Base-by-base conservation (phyloP, 2,329 filamentous ascomycete genomes). In the Endothia cerciana region DNA sequence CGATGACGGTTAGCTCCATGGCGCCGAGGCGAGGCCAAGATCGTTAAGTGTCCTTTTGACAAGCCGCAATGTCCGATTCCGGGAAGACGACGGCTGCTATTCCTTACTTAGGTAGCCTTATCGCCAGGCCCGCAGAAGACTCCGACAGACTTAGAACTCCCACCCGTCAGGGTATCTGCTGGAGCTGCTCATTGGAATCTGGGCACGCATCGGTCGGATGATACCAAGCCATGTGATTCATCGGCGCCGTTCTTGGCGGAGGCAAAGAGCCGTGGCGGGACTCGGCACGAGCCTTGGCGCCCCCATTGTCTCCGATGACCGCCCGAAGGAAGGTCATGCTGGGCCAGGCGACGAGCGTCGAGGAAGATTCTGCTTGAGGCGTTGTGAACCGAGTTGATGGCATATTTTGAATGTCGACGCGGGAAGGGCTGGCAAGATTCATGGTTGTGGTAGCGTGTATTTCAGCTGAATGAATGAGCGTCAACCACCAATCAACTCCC, bases 1-100 rank as follows among this genome's bases (percentile, higher is more conserved):
- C 60, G 17, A 65, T 65, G 66, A 68, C 63, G 66, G 55, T 47
- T 33, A 63, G 60, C 33, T 55, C 56, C 56, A 60, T 49, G 60
- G 63, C 60, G 66, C 66, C 66, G 55, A 68, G 47, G 66, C 60
- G 13, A 60, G 59, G 66, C 66, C 66, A 68, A 68, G 66, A 28
- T 43, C 33, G 43, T 30, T 19, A 36, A 60, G 22, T 33, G 36
- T 55, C 15, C 22, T 28, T 1, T 63, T 33, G 59, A 60, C 47
- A 45, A 68, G 53, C 41, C 60, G 62, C 63, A 45, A 56, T 45
- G 45, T 25, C 41, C 53, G 41, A 40, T 25, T 47, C 38, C 40
- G 57, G 36, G 45, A 38, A 43, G 33, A 45, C 13, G 33, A 11
- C 43, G 61, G 33, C 25, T 47, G 56, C 58, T 51, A n/a, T n/a